Base-by-base conservation (phyloP, 75 land plant genomes). In the Sequoia sempervirens region DNA sequence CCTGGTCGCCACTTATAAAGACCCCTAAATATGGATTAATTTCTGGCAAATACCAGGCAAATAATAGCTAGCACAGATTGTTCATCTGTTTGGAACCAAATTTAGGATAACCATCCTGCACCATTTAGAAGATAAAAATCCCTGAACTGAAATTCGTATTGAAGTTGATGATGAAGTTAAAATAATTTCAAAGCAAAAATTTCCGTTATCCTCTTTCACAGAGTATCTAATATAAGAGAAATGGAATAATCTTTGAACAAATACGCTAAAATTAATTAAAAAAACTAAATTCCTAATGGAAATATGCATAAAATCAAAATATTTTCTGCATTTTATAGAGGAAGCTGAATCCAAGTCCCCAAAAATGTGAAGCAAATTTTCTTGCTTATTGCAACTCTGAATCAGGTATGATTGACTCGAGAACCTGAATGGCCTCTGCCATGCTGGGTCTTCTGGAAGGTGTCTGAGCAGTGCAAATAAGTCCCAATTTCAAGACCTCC, bases 361-460 rank as follows among this genome's bases (percentile, higher is more conserved):
- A 68, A 68, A 68, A 56, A 68, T 0, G 1, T 8, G 1, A 28
- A 68, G 26, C 26, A 68, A 20, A 26, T 28, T 68, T 68, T 36
- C 76, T 41, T 80, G 1, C 37, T 53, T 43, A 41, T 53, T 84
- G 75, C 83, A 86, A 70, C 38, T 82, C 90, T 46, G 83, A 81
- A 81, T 85, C 82, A 47, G 89, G 82, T 84, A 86, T 87, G 20
- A 97, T 92, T 37, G 95, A 90, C 86, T 97, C 99, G 26, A 97
- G 89, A 79, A 97, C 86, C 92, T 97, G 96, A 82, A 97, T 91
- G 64, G 92, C 95, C 72, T 96, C 99, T 43, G 93, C 98, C 98
- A 97, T 97, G 87, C 91, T 93, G 7, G 99, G 99, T 86, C 98
- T 87, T 83, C 88, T 96, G 12, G 90, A 84, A 80, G 99, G 96